phyloP scores from a whole-genome alignment of 352 stramenopile species.

The Phytophthora sp. region DNA sequence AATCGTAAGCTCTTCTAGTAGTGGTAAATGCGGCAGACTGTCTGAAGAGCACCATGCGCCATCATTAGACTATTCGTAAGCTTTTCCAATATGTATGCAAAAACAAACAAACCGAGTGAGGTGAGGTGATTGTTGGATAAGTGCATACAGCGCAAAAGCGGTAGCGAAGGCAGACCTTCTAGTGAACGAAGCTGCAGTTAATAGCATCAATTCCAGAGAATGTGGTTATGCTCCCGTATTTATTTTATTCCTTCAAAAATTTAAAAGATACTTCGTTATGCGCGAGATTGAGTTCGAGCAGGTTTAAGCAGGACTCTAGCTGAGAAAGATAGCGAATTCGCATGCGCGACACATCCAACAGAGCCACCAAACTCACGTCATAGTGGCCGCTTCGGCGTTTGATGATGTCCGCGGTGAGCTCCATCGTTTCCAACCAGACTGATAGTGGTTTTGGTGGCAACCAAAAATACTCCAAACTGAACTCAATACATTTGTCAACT shows the following conservation, averaged over 20 bases:
- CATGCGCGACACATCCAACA: slow-evolving; percentile 64
- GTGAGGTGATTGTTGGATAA: slow-evolving; percentile 55
- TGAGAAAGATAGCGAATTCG: slow-evolving; percentile 40
- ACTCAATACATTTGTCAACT: too few species aligned
- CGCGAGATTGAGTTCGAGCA: slow-evolving; percentile 63
- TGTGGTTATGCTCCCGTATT: too few species aligned
- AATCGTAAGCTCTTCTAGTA: slow-evolving; percentile 61
- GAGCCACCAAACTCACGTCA: slow-evolving; percentile 67
- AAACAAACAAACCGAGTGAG: slow-evolving; percentile 40
- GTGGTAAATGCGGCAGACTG: slow-evolving; percentile 42
- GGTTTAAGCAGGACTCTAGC: slow-evolving; percentile 55
- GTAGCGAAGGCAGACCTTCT: slow-evolving; percentile 50
- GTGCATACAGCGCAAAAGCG: slow-evolving; percentile 50
- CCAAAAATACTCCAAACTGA: background rate
- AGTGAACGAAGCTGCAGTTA: slow-evolving; percentile 46
- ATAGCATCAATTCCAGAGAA: background rate
- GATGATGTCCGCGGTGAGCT: slow-evolving; percentile 67
- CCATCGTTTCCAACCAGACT: slow-evolving; percentile 57
- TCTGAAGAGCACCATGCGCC: slow-evolving; percentile 40
- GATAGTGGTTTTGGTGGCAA: too few species aligned
- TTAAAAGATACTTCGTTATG: slow-evolving; percentile 52
- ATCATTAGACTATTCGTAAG: too few species aligned
- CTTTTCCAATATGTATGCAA: too few species aligned
- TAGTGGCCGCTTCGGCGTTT: slow-evolving; percentile 82
- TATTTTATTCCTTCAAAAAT: background rate